A percentile compares a stretch with the other conserved stretches of the same genome.
These are phyloP conservation scores for Cotoneaster glaucophyllus DNA, from an alignment of 306 rosid species.

Conservation along the genomic window DNA sequence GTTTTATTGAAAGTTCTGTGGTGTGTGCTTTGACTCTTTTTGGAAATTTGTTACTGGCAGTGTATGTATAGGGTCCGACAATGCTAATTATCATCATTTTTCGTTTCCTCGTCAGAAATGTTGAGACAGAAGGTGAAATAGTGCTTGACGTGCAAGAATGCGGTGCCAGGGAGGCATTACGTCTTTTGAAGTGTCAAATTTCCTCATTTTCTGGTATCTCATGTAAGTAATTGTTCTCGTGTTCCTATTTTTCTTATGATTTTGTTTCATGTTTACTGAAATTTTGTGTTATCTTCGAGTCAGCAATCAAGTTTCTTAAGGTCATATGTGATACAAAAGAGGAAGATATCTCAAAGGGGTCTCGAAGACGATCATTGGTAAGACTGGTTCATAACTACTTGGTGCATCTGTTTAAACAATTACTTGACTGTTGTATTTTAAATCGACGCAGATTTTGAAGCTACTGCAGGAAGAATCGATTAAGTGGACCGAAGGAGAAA, in stretches of 20 bases:
- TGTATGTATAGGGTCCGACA: neutral
- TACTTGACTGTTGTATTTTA: neutral
- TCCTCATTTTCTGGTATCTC: constrained; percentile 61
- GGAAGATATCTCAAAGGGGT: constrained; percentile 40
- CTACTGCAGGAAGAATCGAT: constrained; percentile 63
- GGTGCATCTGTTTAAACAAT: neutral
- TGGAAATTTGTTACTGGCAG: neutral
- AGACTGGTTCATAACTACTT: constrained; percentile 13
- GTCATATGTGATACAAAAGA: constrained; percentile 47
- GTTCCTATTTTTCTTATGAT: neutral
- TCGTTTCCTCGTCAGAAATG: constrained; percentile 32
- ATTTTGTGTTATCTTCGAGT: constrained; percentile 14
- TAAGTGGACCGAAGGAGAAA: constrained; percentile 62
- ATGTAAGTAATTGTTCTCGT: constrained; percentile 31
- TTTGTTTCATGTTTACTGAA: neutral
- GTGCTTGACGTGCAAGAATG: constrained; percentile 54
- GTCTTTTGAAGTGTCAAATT: constrained; percentile 59
- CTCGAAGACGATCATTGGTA: constrained; percentile 47
- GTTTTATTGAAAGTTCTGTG: neutral
- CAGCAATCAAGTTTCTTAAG: constrained; percentile 71
- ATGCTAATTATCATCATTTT: neutral
- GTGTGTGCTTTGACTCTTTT: neutral
- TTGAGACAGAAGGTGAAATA: constrained; percentile 44
- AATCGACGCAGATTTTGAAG: constrained; percentile 43
- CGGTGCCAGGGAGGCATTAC: constrained; percentile 43